Evolutionary conservation across 306 rosid genomes (phyloP), one percentile per base, ranked within the genome.

Genomic region (Malus sieversii): DNA sequence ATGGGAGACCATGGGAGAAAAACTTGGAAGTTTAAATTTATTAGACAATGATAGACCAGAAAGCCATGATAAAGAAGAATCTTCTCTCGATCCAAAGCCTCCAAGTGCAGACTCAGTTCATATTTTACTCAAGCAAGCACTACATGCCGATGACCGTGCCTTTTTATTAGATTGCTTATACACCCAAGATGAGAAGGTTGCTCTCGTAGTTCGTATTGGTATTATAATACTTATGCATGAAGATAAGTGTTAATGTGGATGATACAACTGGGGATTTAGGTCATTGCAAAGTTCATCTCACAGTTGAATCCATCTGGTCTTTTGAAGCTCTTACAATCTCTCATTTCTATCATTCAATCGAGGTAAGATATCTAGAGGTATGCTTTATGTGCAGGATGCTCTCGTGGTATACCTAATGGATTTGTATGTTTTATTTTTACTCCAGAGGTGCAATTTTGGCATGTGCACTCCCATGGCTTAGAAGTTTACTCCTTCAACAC

Each of bases 1-100:
- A 91, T 91, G 93, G 97, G 96, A 74, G 97, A 91, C 93, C 72
- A 91, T 91, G 93, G 97, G 96, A 74, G 97, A 93, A 77, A 91
- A 86, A 79, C 97, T 89, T 75, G 90, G 87, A 9, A 81, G 70
- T 85, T 87, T 91, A 70, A 83, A 80, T 85, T 79, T 89, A 71
- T 58, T 76, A 44, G 88, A 83, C 16, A 82, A 80, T 59, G 75
- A 83, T 53, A 85, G 68, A 72, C 74, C 78, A 40, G 68, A 42
- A 44, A 75, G 71, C 64, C 75, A 75, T 14, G 69, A 78, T 79
- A 77, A 77, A 66, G 84, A 83, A 70, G 91, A 84, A 77, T 52
- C 82, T 68, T 79, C 87, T 55, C 35, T 66, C 18, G 71, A 46
- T 55, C 77, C 32, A 55, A 88, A 74, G 79, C 97, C 93, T 78